phyloP scores from a whole-genome alignment of 1,284 basidiomycete species.

The Pseudozyma thailandica region DNA sequence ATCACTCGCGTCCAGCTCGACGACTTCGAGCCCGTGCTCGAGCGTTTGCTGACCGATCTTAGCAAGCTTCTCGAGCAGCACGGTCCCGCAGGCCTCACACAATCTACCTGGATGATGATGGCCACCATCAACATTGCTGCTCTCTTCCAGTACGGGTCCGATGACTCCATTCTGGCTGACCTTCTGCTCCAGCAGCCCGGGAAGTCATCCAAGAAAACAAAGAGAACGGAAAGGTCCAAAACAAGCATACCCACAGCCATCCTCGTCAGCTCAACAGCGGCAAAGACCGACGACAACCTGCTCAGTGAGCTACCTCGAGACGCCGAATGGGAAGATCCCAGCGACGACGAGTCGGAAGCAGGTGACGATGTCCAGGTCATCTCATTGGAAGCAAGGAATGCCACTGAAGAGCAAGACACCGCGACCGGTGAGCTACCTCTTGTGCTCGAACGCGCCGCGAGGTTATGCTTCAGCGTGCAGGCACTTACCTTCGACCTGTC shows the following conservation, averaged over 20 bases:
- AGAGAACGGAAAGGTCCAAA: constrained; percentile 69
- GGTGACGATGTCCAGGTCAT: constrained; percentile 72
- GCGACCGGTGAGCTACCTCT: constrained; percentile 70
- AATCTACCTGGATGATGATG: constrained; percentile 96
- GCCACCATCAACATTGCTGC: constrained; percentile 83
- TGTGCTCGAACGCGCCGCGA: constrained; percentile 78
- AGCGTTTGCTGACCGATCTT: constrained; percentile 85
- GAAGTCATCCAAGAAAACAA: constrained; percentile 29
- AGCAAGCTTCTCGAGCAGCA: constrained; percentile 15
- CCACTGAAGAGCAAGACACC: constrained; percentile 48
- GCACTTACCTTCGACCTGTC: constrained; percentile 73
- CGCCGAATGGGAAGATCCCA: constrained; percentile 40
- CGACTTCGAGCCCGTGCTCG: constrained; percentile 82
- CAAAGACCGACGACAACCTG: constrained; percentile 41
- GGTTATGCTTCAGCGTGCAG: constrained; percentile 83
- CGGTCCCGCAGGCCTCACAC: constrained; percentile 64
- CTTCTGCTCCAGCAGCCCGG: constrained; percentile 21
- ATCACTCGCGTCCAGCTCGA: constrained; percentile 94
- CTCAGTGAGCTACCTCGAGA: constrained; percentile 41
- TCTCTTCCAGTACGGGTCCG: constrained; percentile 87
- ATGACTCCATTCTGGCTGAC: constrained; percentile 75
- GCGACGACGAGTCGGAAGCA: constrained; percentile 50
- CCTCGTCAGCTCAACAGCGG: constrained; percentile 50
- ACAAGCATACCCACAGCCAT: constrained; percentile 61
- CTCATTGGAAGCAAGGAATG: constrained; percentile 36